Conservation (phyloP, 2,329 filamentous ascomycete genomes). For the Calonectria henricotiae region DNA sequence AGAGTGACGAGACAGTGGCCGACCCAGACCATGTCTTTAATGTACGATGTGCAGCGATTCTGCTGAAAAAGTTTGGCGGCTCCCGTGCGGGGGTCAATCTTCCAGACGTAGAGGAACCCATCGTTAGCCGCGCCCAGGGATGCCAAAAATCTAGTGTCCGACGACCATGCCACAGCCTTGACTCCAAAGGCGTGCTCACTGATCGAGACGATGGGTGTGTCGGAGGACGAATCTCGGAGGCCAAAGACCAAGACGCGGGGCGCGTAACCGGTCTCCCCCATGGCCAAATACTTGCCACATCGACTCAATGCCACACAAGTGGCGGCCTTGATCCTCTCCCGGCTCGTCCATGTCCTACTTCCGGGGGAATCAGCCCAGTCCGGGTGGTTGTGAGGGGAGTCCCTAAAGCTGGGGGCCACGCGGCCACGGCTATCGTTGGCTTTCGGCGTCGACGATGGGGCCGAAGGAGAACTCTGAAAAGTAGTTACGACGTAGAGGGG, state of each 20-base stretch:
- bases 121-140: conserved; percentile 93
- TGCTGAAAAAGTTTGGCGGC: conserved; percentile 86
- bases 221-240: conserved; percentile 84
- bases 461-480: conserved; percentile 67
- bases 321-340: conserved; percentile 94
- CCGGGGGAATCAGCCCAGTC: conserved; percentile 76
- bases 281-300: conserved; percentile 89
- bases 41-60: conserved; percentile 90
- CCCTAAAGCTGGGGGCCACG: conserved; percentile 65
- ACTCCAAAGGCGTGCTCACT: conserved; percentile 94
- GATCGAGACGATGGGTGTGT: conserved; percentile 87
- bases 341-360: conserved; percentile 86
- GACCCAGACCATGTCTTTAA: conserved; percentile 93
- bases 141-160: conserved; percentile 88
- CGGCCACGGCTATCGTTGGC: conserved; percentile 76
- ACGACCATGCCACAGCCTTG: conserved; percentile 89
- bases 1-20: conserved; percentile 87
- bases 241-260: conserved; percentile 93
- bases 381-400: conserved; percentile 63
- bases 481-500: conserved; percentile 75
- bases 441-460: conserved; percentile 72
- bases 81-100: conserved; percentile 86
- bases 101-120: conserved; percentile 94
- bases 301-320: conserved; percentile 91
- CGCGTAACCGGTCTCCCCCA: conserved; percentile 96